phyloP scores from a whole-genome alignment of 1,284 basidiomycete species.

The Malassezia brasiliensis region DNA sequence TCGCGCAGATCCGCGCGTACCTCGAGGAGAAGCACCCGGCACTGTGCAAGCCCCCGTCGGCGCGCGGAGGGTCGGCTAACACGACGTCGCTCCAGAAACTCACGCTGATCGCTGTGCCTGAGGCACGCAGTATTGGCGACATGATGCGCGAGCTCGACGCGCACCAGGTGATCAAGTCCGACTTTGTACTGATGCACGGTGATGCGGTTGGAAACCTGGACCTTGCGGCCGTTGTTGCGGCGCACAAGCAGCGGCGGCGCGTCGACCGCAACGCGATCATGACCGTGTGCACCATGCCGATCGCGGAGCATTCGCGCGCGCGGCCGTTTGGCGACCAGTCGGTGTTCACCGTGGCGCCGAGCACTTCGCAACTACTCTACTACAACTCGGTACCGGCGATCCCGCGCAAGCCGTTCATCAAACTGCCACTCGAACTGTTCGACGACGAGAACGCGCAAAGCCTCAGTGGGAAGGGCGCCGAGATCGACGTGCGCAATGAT shows the following conservation, averaged over 20 bases:
- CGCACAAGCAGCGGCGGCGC: constrained; percentile 77
- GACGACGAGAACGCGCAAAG: constrained; percentile 23
- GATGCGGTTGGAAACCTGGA: constrained; percentile 89
- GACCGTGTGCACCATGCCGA: constrained; percentile 54
- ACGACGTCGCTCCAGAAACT: constrained; percentile 44
- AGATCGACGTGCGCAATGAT: constrained; percentile 74
- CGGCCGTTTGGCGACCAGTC: constrained; percentile 31
- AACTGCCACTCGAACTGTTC: constrained; percentile 39
- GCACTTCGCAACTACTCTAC: constrained; percentile 46
- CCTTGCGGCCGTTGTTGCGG: constrained; percentile 75
- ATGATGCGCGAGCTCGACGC: constrained; percentile 94
- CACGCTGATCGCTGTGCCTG: constrained; percentile 72
- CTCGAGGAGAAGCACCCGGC: constrained; percentile 53
- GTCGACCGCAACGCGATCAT: constrained; percentile 86
- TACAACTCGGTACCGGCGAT: constrained; percentile 44
- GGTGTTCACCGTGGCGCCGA: constrained; percentile 31
- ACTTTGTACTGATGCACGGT: constrained; percentile 69
- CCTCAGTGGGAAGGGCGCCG: constrained; percentile 41
- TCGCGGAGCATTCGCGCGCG: constrained; percentile 19
- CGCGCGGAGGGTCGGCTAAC: neutral
- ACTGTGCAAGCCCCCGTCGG: neutral
- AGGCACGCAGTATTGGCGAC: constrained; percentile 84
- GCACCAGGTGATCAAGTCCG: constrained; percentile 70
- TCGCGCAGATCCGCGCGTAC: constrained; percentile 52
- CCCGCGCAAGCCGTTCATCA: constrained; percentile 28